Conservation (phyloP, 306 rosid genomes). For the Malus asiatica region DNA sequence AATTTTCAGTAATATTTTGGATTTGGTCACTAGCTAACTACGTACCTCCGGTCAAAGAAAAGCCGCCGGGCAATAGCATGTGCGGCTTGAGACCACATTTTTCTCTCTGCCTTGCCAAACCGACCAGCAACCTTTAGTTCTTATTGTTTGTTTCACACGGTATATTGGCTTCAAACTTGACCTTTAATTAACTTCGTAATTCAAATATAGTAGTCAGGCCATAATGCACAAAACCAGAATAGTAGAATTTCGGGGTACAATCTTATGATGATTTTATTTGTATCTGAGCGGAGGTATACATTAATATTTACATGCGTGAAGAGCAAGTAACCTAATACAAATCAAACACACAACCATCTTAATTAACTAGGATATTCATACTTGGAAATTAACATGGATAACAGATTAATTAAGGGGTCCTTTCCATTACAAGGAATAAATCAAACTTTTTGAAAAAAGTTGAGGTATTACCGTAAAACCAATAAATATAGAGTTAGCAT, state of each 20-base stretch:
- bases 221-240: neutral
- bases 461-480: too few relatives aligned
- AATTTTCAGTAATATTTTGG: neutral
- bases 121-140: neutral
- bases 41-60: constrained; percentile 1
- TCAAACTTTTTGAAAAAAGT: neutral
- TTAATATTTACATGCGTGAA: too few relatives aligned
- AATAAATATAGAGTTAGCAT: too few relatives aligned
- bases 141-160: neutral
- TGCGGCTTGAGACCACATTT: neutral
- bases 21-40: neutral
- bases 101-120: neutral
- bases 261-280: too few relatives aligned
- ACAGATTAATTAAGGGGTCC: neutral
- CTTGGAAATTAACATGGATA: neutral
- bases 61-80: neutral
- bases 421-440: neutral
- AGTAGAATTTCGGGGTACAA: too few relatives aligned
- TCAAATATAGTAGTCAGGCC: neutral
- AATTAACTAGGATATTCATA: neutral
- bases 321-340: neutral
- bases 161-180: neutral
- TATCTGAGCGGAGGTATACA: too few relatives aligned
- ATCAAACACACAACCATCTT: neutral
- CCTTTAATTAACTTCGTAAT: neutral